phyloP scores from a whole-genome alignment of 108 stramenopile species.

The Schizochytrium sp. region DNA sequence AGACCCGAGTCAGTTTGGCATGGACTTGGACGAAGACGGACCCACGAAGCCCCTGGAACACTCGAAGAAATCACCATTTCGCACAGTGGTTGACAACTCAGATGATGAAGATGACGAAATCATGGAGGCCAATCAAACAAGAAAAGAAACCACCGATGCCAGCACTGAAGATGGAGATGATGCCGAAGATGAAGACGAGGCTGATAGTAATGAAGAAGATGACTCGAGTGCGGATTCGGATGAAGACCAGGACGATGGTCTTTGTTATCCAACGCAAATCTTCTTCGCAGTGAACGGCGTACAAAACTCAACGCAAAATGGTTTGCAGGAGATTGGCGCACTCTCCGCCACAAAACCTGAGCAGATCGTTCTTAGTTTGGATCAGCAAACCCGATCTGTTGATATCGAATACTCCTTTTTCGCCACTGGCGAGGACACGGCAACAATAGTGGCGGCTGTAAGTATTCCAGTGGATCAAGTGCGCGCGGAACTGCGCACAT shows the following conservation, averaged over 20 bases:
- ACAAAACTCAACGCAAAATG: background rate
- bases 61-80: background rate
- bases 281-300: background rate
- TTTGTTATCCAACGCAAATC: conserved; percentile 2
- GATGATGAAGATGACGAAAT: background rate
- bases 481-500: background rate
- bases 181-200: too few relatives aligned
- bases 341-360: background rate
- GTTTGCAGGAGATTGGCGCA: background rate
- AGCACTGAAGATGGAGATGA: background rate
- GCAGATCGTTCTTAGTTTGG: conserved; percentile 1
- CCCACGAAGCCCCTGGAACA: too few relatives aligned
- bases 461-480: conserved; percentile 23
- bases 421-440: background rate
- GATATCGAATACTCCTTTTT: conserved; percentile 26
- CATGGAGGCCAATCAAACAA: background rate
- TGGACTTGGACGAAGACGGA: too few relatives aligned
- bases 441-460: conserved; percentile 1
- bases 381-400: background rate
- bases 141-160: background rate
- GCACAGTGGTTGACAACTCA: background rate
- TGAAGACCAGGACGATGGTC: background rate
- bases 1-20: too few relatives aligned
- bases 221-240: background rate
- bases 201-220: background rate